Base-by-base conservation (phyloP, 345 rosid species). In the Noccaea bulbosa region DNA sequence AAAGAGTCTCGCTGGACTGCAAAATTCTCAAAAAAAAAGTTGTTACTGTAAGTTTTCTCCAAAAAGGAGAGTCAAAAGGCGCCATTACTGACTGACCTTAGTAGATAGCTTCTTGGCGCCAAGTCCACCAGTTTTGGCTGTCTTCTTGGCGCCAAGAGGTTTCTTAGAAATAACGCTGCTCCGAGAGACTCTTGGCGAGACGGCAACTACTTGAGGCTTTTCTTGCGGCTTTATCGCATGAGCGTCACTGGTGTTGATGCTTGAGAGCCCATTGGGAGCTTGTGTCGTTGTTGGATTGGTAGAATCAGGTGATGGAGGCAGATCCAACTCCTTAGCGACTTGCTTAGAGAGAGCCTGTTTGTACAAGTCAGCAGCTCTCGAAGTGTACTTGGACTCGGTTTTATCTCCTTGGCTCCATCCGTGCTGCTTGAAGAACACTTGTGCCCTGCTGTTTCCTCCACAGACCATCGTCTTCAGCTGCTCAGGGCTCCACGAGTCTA, bases 371-470 rank as follows among this genome's bases (percentile, higher is more conserved):
- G 99, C 97, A 75, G 98, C 92, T 80, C 97, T 84, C 3, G 99
- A 94, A n/a, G 93, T 94, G 79, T 89, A 94, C 83, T 94, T 89
- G n/a, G 97, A 89, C 71, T 94, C 99, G 72, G 87, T 86, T 81
- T 89, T 85, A 10, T 92, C 96, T 34, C 89, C 99, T 53, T 84
- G 91, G 64, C 79, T 81, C 99, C 99, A 94, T 52, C 99, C 98
- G 62, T 94, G 96, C 60, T 89, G 97, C 87, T 94, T 94, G 77
- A 94, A 94, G 78, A 94, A 94, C 51, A 61, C 89, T 10, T 89
- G 97, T 7, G 96, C 98, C 39, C 93, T 91, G 78, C 88, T 87
- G 74, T 94, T 94, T 73, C 99, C 99, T 64, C 98, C 98, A 67
- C 74, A 87, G 47, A 73, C 52, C 98, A 94, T 91, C 80, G 75